Evolutionary conservation across 345 rosid species (phyloP), one percentile per base, ranked within the genome.

Genomic region (Euphorbia pulcherrima): DNA sequence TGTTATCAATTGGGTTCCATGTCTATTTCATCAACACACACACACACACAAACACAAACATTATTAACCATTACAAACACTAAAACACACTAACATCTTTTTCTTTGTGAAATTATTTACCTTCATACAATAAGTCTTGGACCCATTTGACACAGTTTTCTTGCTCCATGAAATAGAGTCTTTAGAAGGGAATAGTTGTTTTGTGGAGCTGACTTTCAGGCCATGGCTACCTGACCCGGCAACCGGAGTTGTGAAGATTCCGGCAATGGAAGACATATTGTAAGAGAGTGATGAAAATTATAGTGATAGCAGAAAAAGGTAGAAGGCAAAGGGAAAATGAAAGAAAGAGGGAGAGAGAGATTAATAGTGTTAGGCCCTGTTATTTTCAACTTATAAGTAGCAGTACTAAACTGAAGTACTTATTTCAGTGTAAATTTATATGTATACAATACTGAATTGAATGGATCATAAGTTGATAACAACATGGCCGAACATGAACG

Each of bases 1-100:
- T 82, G 83, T 83, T 82, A 33, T 82, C 29, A 67, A 86, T 73
- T 16, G 94, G 91, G 39, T 80, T 86, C 94, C 94, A 86, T 64
- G 86, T 82, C 94, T 88, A 44, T 68, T 18, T 47, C 41, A 55
- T n/a, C 47, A 72, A 47, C 30, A 18, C 8, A 7, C 40, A 21
- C n/a, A n/a, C n/a, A n/a, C n/a, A n/a, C n/a, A n/a, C n/a, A 20
- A 5, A 60, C 8, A 5, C 8, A n/a, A 64, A 26, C 20, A 46
- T 18, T 8, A 64, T 23, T 44, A 44, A 10, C 13, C 17, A 44
- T 12, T 12, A 2, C 2, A 12, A 0, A 23, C 18, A 62, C 3
- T 26, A 8, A 61, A 37, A 23, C 37, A 50, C 26, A 29, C 8
- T 14, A 2, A 24, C 16, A 59, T 54, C 4, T 2, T 10, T 20